Conservation (phyloP, 2,329 filamentous ascomycete species). For the Dendrostoma leiphaemia region DNA sequence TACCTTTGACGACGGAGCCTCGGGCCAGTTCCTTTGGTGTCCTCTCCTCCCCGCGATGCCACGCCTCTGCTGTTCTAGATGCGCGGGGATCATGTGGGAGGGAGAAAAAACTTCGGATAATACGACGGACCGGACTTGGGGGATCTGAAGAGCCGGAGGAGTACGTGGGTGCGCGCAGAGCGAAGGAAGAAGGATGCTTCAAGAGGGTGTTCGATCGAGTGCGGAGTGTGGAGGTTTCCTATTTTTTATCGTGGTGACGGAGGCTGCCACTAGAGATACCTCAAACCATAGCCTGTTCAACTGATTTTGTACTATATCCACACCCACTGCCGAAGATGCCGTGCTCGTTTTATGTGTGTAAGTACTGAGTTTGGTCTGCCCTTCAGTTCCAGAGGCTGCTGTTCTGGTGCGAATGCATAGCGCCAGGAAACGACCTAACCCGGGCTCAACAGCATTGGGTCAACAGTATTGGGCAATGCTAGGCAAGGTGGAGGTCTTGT, state of each 20-base stretch:
- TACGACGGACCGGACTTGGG: conserved; percentile 10
- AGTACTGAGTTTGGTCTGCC: too few species aligned
- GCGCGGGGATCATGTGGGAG: conserved; percentile 13
- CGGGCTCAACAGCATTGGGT: too few species aligned
- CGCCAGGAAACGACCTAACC: too few species aligned
- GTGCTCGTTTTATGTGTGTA: neutral
- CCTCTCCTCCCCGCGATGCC: conserved; percentile 21
- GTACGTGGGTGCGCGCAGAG: neutral
- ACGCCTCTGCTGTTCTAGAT: conserved; percentile 25
- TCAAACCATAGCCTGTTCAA: conserved; percentile 21
- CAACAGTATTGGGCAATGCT: too few species aligned
- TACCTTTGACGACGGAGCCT: conserved; percentile 18
- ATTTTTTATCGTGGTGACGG: conserved; percentile 15
- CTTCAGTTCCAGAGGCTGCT: too few species aligned
- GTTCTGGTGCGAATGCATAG: neutral
- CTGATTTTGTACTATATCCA: conserved; percentile 19
- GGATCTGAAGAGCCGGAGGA: neutral
- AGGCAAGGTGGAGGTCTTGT: too few species aligned
- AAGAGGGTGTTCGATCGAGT: too few species aligned
- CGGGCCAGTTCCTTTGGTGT: conserved; percentile 19
- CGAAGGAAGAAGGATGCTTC: neutral
- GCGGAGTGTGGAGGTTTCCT: neutral
- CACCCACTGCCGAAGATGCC: conserved; percentile 4
- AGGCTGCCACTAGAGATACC: conserved; percentile 20
- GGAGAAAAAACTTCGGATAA: conserved; percentile 14